Evolutionary conservation across 805 yeast genomes (phyloP).

Genomic region (Lipomyces chichibuensis): DNA sequence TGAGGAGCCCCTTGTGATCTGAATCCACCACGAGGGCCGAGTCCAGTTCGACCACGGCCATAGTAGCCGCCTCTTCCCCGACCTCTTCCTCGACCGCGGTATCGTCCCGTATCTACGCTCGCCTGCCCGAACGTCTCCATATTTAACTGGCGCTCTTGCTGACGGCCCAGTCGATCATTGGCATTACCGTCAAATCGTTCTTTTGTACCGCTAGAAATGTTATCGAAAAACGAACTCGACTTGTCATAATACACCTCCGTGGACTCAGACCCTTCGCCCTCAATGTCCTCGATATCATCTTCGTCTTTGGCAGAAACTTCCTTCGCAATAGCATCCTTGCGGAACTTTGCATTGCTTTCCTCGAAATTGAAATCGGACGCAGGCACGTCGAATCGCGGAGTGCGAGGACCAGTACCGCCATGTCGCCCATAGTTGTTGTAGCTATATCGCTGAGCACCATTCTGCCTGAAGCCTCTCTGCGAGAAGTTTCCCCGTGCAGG

Average conservation of each 20-base stretch:
- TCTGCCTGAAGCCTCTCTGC: not conserved
- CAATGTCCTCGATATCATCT: constrained; percentile 39
- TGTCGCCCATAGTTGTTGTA: constrained; percentile 11
- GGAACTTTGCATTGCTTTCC: constrained; percentile 70
- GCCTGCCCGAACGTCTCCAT: constrained; percentile 83
- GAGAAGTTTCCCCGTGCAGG: not conserved
- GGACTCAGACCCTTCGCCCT: constrained; percentile 23
- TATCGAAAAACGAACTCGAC: constrained; percentile 85
- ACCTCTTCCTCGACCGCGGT: constrained; percentile 56
- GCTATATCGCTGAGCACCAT: constrained; percentile 1
- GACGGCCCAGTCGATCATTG: constrained; percentile 60
- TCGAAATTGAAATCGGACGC: constrained; percentile 75
- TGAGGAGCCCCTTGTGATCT: constrained; percentile 9
- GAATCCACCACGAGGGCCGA: constrained; percentile 25
- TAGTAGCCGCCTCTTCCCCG: constrained; percentile 46
- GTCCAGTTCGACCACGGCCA: constrained; percentile 50
- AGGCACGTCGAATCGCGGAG: constrained; percentile 47
- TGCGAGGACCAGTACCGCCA: constrained; percentile 23
- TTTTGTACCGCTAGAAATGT: constrained; percentile 65
- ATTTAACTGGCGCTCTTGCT: constrained; percentile 71
- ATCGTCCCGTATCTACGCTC: constrained; percentile 50
- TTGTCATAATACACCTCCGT: constrained; percentile 63
- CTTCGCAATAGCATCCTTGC: constrained; percentile 40
- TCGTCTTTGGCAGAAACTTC: constrained; percentile 50
- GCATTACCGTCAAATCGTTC: constrained; percentile 47